Conservation (phyloP, 2,329 filamentous ascomycete species). For the Akanthomyces uredinophilus region DNA sequence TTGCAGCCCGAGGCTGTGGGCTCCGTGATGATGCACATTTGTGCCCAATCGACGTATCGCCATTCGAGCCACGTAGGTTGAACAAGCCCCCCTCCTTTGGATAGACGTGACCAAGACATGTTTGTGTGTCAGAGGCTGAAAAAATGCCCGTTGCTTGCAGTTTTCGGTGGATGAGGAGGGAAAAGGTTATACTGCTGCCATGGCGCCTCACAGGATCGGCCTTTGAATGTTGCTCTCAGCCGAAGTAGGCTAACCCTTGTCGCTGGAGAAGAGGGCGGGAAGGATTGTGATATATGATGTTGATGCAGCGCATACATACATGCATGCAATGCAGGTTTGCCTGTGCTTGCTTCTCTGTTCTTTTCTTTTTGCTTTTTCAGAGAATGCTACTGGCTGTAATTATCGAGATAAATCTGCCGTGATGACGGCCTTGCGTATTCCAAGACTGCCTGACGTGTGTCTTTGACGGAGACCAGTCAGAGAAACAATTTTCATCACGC, state of each 20-base stretch:
- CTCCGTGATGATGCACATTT: not conserved
- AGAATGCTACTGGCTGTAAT: not conserved
- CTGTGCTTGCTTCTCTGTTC: not conserved
- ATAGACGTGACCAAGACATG: not conserved
- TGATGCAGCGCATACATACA: slow-evolving; percentile 11
- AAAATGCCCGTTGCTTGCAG: not conserved
- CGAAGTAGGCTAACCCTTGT: not conserved
- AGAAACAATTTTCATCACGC: not conserved
- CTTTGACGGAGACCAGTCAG: not conserved
- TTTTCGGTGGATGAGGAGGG: slow-evolving; percentile 6
- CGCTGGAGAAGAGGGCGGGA: not conserved
- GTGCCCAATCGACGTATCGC: slow-evolving; percentile 4
- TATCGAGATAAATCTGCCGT: not conserved
- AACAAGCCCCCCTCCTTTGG: not conserved
- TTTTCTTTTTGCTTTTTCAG: too few relatives aligned
- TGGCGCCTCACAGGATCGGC: not conserved
- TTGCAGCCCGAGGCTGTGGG: slow-evolving; percentile 7
- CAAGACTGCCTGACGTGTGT: not conserved
- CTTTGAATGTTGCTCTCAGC: not conserved
- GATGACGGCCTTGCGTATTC: not conserved
- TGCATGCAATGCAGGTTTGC: not conserved
- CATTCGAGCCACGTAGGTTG: slow-evolving; percentile 10
- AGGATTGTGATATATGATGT: slow-evolving; percentile 7
- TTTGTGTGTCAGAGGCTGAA: not conserved
- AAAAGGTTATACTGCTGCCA: not conserved